Evolutionary conservation across 805 yeast species (phyloP), one percentile per base, ranked within the genome.

Genomic region (Candida manassasensis): DNA sequence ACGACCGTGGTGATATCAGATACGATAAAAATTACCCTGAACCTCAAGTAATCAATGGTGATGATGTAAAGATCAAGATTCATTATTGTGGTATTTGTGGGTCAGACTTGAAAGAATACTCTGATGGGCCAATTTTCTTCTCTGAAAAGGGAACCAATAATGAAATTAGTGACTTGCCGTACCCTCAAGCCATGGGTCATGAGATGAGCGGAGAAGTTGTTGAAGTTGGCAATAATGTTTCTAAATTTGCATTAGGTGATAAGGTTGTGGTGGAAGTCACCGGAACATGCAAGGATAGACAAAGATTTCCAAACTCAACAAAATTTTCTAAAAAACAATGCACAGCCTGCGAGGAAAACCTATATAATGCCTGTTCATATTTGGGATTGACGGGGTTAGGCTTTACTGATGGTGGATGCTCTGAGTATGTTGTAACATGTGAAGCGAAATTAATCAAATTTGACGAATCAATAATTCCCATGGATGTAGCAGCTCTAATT

Each of bases 41-140:
- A 36, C 61, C 53, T 29, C 49, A 53, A 35, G 37, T 48, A 19
- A 25, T 43, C 32, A 41, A 45, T 19, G 43, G 46, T 2, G 52
- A 47, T 24, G 83, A 77, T 43, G 68, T 78, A 22, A 81, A 76
- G 47, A 61, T 78, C 34, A 75, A 75, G 51, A 69, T 75, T 34
- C 75, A 73, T 44, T 73, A 73, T 42, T 78, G 84, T 56, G 84
- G 84, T 49, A 61, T 79, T 21, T 79, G 84, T 53, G 82, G 80
- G 16, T 66, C 77, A 6, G 84, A 79, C 44, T 62, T 73, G 34
- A 83, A 77, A 50, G 65, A 79, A 51, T 77, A 62, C 47, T 45
- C 59, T 17, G 76, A 70, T 19, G 81, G 79, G 1, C 83, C 84
- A 11, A 75, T 76, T 38, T 77, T 79, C 50, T 75, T 75, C 57